Conservation (phyloP, 106 monocot species). For the Dactylorhiza incarnata region DNA sequence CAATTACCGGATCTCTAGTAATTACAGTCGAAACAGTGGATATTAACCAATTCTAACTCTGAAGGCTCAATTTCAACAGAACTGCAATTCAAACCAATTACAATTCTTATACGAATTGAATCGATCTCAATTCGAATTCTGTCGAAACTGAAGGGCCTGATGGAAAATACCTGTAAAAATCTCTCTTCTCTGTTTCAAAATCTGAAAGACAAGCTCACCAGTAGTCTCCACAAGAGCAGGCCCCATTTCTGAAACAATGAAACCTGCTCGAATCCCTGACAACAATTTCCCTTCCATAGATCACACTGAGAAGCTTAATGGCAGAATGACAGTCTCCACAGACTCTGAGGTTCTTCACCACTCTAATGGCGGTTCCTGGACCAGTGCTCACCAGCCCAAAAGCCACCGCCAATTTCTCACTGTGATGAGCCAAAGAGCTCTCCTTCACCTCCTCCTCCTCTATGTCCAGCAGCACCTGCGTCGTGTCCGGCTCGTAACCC, state of each 20-base stretch:
- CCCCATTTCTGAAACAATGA: constrained; percentile 37
- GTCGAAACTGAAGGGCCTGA: no score
- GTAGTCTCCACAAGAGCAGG: constrained; percentile 49
- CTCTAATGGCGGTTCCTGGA: constrained; percentile 24
- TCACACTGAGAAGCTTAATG: constrained; percentile 31
- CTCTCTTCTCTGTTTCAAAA: no score
- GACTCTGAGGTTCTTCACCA: constrained; percentile 46
- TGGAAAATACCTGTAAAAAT: no score
- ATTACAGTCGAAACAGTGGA: no score
- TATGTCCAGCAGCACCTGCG: constrained; percentile 40
- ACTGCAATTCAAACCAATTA: no score
- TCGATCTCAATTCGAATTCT: no score
- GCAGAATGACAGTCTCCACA: constrained; percentile 50
- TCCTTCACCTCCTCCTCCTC: constrained; percentile 46
- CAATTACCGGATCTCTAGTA: no score
- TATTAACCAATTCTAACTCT: no score
- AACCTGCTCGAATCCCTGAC: constrained; percentile 44
- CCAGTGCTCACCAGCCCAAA: constrained; percentile 37
- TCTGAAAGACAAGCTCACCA: constrained; percentile 15
- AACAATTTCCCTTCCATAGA: constrained; percentile 37
- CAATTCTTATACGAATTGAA: no score
- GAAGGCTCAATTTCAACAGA: no score
- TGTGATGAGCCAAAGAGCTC: constrained; percentile 33
- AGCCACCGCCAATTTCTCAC: constrained; percentile 57
- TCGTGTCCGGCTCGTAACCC: constrained; percentile 39